Base-by-base conservation (phyloP, 2,329 filamentous ascomycete species). In the Graphilbum sp. region DNA sequence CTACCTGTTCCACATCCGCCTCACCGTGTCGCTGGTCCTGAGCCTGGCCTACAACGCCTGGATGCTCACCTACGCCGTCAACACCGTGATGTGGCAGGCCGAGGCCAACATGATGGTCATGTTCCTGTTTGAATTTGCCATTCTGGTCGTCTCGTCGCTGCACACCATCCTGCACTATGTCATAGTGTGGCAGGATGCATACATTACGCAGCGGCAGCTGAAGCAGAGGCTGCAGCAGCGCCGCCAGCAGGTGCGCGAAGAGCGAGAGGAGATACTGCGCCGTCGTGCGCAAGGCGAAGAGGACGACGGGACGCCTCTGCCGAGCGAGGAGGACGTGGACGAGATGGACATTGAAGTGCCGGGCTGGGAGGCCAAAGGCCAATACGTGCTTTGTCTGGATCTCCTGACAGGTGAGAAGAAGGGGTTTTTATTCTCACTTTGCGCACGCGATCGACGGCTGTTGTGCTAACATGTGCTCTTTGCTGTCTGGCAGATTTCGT, bases 91-190 rank as follows among this genome's bases (percentile, higher is more conserved):
- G 36, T 76, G 82, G 41, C 78, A 92, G 53, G 84, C 88, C 2
- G 71, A 81, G n/a, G 86, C 88, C 1, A 90, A 92, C 42, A 96
- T 98, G 82, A 98, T 96, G 86, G 86, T 98, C 45, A 96, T 98
- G 86, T 98, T 98, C 52, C 75, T 92, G 6, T 98, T 98, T 50
- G 90, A 98, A 56, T 96, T 96, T 53, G 87, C 88, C 29, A 77
- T 98, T 32, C 62, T 96, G 43, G 69, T 75, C 3, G 79, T 92
- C 10, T 78, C 77, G 37, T 93, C 88, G 1, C 65, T 75, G 37
- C 86, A 88, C 35, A 94, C 86, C 0, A 69, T 73, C 2, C 65
- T 75, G 39, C 76, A 87, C 42, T 98, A 98, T 56, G 56, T 71
- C 17, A 69, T 96, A 36, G 82, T 80, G 4, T 58, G 95, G 32